Evolutionary conservation across 2,329 filamentous ascomycete genomes (phyloP).

Genomic region (Fusarium beomiforme): DNA sequence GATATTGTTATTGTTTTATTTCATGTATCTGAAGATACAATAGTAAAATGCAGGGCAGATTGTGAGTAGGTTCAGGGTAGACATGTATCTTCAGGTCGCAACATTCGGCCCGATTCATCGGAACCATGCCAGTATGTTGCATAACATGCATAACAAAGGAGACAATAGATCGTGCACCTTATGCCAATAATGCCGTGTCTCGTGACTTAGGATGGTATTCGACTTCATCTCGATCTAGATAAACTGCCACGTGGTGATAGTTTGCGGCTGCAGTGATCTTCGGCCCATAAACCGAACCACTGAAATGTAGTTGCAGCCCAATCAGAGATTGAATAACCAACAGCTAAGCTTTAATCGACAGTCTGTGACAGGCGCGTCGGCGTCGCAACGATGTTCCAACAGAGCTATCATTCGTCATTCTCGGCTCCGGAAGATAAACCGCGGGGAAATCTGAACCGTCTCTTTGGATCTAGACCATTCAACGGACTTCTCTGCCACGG

Average conservation of each 20-base stretch:
- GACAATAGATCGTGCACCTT: rapidly evolving
- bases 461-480: not conserved
- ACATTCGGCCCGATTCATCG: not conserved
- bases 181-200: too few species aligned
- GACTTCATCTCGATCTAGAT: not conserved
- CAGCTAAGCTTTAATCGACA: not conserved
- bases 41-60: too few species aligned
- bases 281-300: not conserved
- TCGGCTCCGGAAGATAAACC: not conserved
- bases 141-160: too few species aligned
- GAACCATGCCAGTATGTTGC: not conserved
- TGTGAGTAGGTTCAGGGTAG: not conserved
- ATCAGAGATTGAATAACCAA: not conserved
- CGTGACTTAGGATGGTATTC: not conserved
- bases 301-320: not conserved
- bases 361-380: too few species aligned
- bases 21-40: too few species aligned
- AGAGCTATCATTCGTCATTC: not conserved
- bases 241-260: not conserved
- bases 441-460: not conserved
- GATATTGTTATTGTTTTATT: too few species aligned
- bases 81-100: rapidly evolving
- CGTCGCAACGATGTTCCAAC: not conserved
- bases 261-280: not conserved
- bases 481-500: not conserved